These are phyloP conservation scores for Pavlovales sp. DNA, from an alignment of 208 protist genomes.

Conservation along the genomic window DNA sequence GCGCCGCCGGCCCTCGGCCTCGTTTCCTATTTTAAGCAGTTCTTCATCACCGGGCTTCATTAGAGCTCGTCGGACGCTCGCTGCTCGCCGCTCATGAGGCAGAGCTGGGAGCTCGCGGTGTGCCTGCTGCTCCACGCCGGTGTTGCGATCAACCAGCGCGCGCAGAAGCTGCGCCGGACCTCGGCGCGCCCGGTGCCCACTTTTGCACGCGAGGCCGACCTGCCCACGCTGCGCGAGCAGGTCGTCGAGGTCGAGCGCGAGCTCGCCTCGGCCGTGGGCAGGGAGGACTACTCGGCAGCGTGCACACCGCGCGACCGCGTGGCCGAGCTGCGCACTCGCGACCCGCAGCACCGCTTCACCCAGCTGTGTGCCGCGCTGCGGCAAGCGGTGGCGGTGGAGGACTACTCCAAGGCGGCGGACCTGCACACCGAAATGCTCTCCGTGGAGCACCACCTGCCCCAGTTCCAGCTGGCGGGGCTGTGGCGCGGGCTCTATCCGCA, in stretches of 20 bases:
- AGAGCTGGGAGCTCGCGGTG: too few relatives aligned
- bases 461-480: conserved; percentile 16
- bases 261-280: neutral
- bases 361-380: neutral
- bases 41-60: too few relatives aligned
- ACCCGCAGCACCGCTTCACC: neutral
- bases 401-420: neutral
- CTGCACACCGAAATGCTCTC: neutral
- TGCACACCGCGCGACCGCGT: neutral
- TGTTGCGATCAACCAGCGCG: too few relatives aligned
- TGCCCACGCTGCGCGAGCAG: neutral
- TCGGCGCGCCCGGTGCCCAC: too few relatives aligned
- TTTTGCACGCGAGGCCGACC: neutral
- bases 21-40: too few relatives aligned
- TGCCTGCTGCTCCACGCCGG: too few relatives aligned
- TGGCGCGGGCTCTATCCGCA: conserved; percentile 27
- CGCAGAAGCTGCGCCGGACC: too few relatives aligned
- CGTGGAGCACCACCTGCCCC: neutral
- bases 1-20: too few relatives aligned
- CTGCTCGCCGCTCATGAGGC: too few relatives aligned
- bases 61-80: too few relatives aligned
- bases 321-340: neutral
- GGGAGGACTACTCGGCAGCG: neutral
- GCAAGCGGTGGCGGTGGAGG: neutral
- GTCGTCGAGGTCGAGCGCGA: neutral